Conservation (phyloP, 23 red algal species). For the Gracilaria gracilis region DNA sequence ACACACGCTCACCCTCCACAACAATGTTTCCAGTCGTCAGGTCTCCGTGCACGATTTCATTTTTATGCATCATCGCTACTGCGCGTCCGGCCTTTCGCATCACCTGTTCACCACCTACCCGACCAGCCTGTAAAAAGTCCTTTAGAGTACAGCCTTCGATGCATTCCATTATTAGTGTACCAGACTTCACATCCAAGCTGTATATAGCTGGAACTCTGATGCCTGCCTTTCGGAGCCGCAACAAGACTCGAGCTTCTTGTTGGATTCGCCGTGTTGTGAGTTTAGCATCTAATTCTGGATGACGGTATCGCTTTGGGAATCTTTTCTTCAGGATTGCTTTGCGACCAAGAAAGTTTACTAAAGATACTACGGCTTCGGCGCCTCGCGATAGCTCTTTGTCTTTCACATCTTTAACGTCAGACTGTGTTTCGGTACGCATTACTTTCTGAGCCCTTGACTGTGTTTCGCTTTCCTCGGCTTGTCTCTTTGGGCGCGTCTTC, state of each 20-base stretch:
- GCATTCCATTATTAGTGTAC: slow-evolving; percentile 46
- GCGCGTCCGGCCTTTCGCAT: slow-evolving; percentile 43
- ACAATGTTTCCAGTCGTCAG: slow-evolving; percentile 80
- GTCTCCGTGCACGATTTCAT: slow-evolving; percentile 80
- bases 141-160: slow-evolving; percentile 39
- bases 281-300: slow-evolving; percentile 60
- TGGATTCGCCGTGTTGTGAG: slow-evolving; percentile 55
- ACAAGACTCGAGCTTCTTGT: slow-evolving; percentile 63
- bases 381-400: slow-evolving; percentile 48
- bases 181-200: slow-evolving; percentile 29
- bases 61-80: slow-evolving; percentile 67
- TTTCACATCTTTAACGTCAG: slow-evolving; percentile 3
- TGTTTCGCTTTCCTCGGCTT: background rate
- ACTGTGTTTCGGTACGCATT: background rate
- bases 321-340: slow-evolving; percentile 66
- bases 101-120: background rate
- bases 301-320: slow-evolving; percentile 74
- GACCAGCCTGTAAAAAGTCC: slow-evolving; percentile 5
- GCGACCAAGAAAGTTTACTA: slow-evolving; percentile 59
- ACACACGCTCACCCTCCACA: slow-evolving; percentile 15
- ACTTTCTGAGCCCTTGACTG: background rate
- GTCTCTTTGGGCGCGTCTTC: slow-evolving; percentile 5
- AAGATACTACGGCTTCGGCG: slow-evolving; percentile 59
- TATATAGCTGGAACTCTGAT: slow-evolving; percentile 77
- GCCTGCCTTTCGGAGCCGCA: slow-evolving; percentile 63